Evolutionary conservation across 1,284 basidiomycete genomes (phyloP), one percentile per base, ranked within the genome.

Genomic region (Lentinula novae-zelandiae): DNA sequence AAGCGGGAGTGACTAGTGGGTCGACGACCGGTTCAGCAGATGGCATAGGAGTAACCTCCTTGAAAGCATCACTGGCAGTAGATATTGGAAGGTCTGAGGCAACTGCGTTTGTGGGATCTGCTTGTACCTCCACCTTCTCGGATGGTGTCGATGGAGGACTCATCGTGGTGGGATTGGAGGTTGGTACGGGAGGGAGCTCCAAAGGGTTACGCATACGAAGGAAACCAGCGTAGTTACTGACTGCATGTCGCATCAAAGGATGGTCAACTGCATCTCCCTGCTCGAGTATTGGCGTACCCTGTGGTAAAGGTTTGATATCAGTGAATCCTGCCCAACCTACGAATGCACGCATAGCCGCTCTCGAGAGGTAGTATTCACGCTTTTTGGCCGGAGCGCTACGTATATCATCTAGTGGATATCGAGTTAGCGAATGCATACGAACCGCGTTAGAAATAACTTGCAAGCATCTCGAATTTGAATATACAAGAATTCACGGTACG

Each of bases 271-370:
- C n/a, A 6, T 36, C 55, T 10, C 39, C 54, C 63, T 44, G 51
- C 44, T 59, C 20, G 8, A 55, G 57, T 34, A 65, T 36, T 8
- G 7, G 27, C 2, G 52, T 42, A 6, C 39, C 13, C 5, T 15
- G 6, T 15, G 62, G 56, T 1, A 60, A 13, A 1, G 63, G 58
- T 39, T 62, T 13, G 13, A 62, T 54, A 22, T 55, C 44, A 13
- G 60, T 63, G 36, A 67, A 67, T 4, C 66, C 66, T 15, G 65
- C 60, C 66, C 66, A 67, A n/a, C 42, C 50, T 8, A 66, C 58
- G 31, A 67, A 67, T 15, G 46, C 53, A 31, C 27, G 34, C 15
- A 13, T 31, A 57, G 53, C 53, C 13, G 6, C 8, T 33, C 9
- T 17, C 1, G 54, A 36, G 1, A 61, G n/a, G 10, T 9, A 33